Percentiles rank a stretch among this genome's conserved stretches.
phyloP scores from a whole-genome alignment of 441 rosid species.

The Monsonia emarginata region DNA sequence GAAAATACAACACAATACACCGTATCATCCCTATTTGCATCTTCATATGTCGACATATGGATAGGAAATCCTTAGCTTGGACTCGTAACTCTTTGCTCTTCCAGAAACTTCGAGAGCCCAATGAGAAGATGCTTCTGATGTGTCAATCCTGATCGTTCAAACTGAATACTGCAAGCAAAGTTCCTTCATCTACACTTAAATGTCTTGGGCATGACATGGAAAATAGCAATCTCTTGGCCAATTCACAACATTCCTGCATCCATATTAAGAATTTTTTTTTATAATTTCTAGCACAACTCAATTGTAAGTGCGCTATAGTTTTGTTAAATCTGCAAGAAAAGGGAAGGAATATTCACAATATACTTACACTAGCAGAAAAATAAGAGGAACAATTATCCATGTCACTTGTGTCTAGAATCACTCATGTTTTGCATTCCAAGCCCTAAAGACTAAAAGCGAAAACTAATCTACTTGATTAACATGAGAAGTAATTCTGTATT shows the following conservation, averaged over 20 bases:
- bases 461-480: not conserved
- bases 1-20: constrained; percentile 7
- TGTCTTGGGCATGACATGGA: constrained; percentile 3
- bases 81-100: not conserved
- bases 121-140: constrained; percentile 9
- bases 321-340: not conserved
- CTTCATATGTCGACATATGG: not conserved
- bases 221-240: constrained; percentile 14
- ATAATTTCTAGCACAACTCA: not conserved
- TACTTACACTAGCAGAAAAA: not conserved
- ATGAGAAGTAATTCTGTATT: not conserved
- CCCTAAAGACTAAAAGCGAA: not conserved
- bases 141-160: not conserved
- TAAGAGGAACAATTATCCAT: not conserved
- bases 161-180: not conserved
- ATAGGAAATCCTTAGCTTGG: not conserved
- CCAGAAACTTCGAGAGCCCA: not conserved
- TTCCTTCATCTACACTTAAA: not conserved
- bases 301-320: not conserved
- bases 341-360: not conserved
- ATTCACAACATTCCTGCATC: constrained; percentile 21
- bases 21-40: not conserved
- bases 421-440: not conserved
- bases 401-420: not conserved
- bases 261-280: not conserved